Conservation (phyloP, 495 filamentous ascomycete genomes). For the Recurvomyces mirabilis region DNA sequence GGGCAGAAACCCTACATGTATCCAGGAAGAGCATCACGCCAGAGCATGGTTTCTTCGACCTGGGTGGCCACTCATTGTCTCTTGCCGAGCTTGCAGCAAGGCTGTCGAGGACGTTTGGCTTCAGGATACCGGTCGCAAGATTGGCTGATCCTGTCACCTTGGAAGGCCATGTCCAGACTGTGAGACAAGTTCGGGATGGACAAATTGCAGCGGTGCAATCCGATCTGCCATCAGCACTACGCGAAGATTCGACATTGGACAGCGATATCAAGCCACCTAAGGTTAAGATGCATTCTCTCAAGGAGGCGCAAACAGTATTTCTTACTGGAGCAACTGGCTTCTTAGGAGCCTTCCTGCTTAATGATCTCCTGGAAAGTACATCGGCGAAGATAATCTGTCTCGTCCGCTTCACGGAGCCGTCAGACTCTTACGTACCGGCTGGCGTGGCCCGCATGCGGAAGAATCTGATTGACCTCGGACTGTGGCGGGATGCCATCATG, state of each 20-base stretch:
- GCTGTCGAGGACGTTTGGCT: constrained; percentile 47
- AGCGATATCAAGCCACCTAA: constrained; percentile 44
- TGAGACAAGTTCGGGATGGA: constrained; percentile 49
- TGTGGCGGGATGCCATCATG: constrained; percentile 56
- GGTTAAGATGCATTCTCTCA: constrained; percentile 40
- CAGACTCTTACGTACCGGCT: constrained; percentile 41
- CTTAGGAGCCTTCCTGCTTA: constrained; percentile 70
- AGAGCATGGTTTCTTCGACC: constrained; percentile 57
- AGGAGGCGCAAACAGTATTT: constrained; percentile 57
- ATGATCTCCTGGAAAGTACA: constrained; percentile 57
- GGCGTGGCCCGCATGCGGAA: constrained; percentile 47
- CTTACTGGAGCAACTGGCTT: constrained; percentile 90
- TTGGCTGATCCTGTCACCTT: constrained; percentile 53
- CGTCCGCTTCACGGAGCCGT: constrained; percentile 50
- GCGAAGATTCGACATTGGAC: constrained; percentile 47
- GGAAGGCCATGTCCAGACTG: constrained; percentile 47
- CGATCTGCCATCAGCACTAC: constrained; percentile 49
- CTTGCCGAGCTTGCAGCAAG: constrained; percentile 52
- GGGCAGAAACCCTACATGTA: constrained; percentile 49
- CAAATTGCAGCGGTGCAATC: constrained; percentile 55
- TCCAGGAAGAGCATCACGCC: constrained; percentile 42
- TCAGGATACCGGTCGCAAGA: constrained; percentile 49
- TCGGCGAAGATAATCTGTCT: constrained; percentile 55
- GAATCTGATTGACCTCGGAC: constrained; percentile 52
- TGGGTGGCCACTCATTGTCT: constrained; percentile 60